Base-by-base conservation (phyloP, 176 grass and related monocot species). In the Triticum dicoccoides region DNA sequence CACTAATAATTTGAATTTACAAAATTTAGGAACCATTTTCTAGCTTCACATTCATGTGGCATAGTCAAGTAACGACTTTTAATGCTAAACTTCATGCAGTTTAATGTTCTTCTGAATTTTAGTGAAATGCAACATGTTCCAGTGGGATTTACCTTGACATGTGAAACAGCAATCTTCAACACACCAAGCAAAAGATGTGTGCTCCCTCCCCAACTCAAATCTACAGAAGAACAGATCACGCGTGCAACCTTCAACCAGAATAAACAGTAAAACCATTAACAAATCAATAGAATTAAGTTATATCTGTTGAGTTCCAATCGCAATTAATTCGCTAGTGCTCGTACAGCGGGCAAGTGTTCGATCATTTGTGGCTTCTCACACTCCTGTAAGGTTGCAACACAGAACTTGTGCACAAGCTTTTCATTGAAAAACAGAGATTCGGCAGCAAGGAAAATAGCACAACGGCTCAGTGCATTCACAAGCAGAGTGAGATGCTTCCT, bases 221-320 rank as follows among this genome's bases (percentile, higher is more conserved):
- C 91, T 14, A 95, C 74, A 56, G 80, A 88, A 68, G 85, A 91
- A 81, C 89, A 88, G 38, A 95, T 86, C 52, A 87, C 90, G 67
- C 71, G 44, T 79, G 83, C 85, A 86, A 92, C 80, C 95, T 97
- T 87, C 44, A 71, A 61, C 61, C 76, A 64, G 77, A 45, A 78
- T 71, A 80, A 77, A 35, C 12, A 84, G 59, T 77, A 77, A 20
- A 17, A 65, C 20, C 79, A 86, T 87, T 84, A 86, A 68, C 6
- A 4, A 61, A 56, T 27, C 24, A 24, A 18, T 74, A 18, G 59
- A 78, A 27, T 68, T 32, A n/a, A 83, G 2, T 23, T 72, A 58
- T 52, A 71, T 90, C 41, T 65, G 62, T 34, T 77, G 62, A 77
- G 58, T 30, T 34, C 5, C 49, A 11, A 75, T 76, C 41, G 27